These are phyloP conservation scores for Talaromyces albobiverticillius DNA, from an alignment of 2,329 filamentous ascomycete species.

Conservation along the genomic window DNA sequence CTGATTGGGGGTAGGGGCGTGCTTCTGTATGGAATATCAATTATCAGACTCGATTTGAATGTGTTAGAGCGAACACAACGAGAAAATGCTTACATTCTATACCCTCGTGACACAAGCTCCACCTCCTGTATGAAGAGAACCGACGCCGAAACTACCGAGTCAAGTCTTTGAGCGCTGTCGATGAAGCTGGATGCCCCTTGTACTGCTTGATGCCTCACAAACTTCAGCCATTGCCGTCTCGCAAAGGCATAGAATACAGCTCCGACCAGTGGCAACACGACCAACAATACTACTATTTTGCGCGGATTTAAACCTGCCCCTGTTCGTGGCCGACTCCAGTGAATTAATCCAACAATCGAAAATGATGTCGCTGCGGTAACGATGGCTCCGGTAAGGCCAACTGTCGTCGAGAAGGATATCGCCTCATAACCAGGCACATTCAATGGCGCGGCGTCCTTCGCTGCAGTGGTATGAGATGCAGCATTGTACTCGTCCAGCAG, in stretches of 20 bases:
- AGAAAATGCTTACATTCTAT: slow-evolving; percentile 64
- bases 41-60: slow-evolving; percentile 16
- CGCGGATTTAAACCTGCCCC: slow-evolving; percentile 38
- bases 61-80: slow-evolving; percentile 6
- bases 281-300: slow-evolving; percentile 37
- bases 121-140: slow-evolving; percentile 87
- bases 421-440: slow-evolving; percentile 28
- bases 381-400: slow-evolving; percentile 64
- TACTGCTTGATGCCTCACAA: slow-evolving; percentile 71
- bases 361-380: slow-evolving; percentile 64
- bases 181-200: slow-evolving; percentile 67
- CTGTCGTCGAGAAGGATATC: slow-evolving; percentile 40
- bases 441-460: slow-evolving; percentile 29
- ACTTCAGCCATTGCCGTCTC: slow-evolving; percentile 76
- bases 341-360: slow-evolving; percentile 63
- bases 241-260: slow-evolving; percentile 68
- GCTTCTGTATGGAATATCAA: slow-evolving; percentile 56
- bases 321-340: slow-evolving; percentile 65
- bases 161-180: slow-evolving; percentile 73
- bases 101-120: slow-evolving; percentile 89
- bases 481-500: slow-evolving; percentile 65
- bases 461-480: slow-evolving; percentile 38
- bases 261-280: slow-evolving; percentile 52
- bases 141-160: slow-evolving; percentile 71
- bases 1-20: slow-evolving; percentile 88